A percentile compares a stretch with the other conserved stretches of the same genome.
Evolutionary conservation across 768 basidiomycete genomes (phyloP).

Genomic region (Boletus rubroflammeus): DNA sequence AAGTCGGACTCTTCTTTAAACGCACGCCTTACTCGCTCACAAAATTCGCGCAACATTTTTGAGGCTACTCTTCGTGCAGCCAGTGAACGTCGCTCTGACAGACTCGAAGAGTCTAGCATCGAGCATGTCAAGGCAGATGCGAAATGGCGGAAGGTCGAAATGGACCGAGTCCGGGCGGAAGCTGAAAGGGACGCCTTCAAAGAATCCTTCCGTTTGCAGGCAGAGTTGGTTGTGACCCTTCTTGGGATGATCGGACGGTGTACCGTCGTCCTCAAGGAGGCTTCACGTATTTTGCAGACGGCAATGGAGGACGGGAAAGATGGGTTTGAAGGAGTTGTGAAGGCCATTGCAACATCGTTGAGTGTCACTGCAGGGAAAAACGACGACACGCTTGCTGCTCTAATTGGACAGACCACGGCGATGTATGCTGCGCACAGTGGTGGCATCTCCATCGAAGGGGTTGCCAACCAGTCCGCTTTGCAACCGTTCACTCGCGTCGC

Average conservation of each 20-base stretch:
- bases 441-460: conserved; percentile 41
- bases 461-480: conserved; percentile 46
- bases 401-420: conserved; percentile 67
- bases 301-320: conserved; percentile 36
- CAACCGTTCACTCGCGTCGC: conserved; percentile 42
- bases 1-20: conserved; percentile 57
- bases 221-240: conserved; percentile 63
- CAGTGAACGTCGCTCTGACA: conserved; percentile 74
- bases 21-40: conserved; percentile 59
- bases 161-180: conserved; percentile 66
- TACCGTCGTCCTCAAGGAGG: conserved; percentile 67
- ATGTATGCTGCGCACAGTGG: conserved; percentile 45
- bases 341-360: conserved; percentile 50
- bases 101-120: conserved; percentile 64
- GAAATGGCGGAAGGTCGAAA: conserved; percentile 58
- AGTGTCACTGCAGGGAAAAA: conserved; percentile 59
- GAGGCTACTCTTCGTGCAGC: conserved; percentile 83
- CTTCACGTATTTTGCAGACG: conserved; percentile 40
- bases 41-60: conserved; percentile 77
- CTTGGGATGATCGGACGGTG: conserved; percentile 79
- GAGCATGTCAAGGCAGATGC: conserved; percentile 74
- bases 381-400: conserved; percentile 60
- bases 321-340: conserved; percentile 40
- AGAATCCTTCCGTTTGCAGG: conserved; percentile 60
- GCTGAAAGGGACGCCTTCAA: conserved; percentile 61